Percentiles rank a stretch among this genome's conserved stretches.
These are phyloP conservation scores for Penicillium pancosmium DNA, from an alignment of 495 filamentous ascomycete genomes.

Conservation along the genomic window DNA sequence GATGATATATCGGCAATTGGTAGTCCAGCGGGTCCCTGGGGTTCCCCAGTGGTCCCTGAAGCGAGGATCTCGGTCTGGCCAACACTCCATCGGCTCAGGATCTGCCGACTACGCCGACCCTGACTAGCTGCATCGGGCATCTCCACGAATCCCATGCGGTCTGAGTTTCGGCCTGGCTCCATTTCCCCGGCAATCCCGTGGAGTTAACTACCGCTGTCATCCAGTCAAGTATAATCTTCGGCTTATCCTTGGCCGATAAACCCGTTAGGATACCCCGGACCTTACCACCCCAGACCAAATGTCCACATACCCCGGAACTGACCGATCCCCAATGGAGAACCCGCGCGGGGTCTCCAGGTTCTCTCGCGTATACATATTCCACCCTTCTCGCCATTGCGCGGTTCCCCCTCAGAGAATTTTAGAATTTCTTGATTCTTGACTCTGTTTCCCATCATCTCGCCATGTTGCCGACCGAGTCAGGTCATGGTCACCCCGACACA, in stretches of 20 bases:
- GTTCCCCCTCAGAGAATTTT: not conserved
- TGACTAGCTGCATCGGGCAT: not conserved
- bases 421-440: not conserved
- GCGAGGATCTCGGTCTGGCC: not conserved
- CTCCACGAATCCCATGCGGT: not conserved
- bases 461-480: conserved; percentile 11
- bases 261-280: not conserved
- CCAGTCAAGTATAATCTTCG: not conserved
- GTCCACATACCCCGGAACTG: conserved; percentile 15
- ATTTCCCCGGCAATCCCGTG: not conserved
- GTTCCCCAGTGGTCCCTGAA: not conserved
- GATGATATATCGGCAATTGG: not conserved
- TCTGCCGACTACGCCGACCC: not conserved
- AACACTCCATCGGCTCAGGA: not conserved
- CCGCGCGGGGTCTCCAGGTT: conserved; percentile 4
- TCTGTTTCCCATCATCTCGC: not conserved
- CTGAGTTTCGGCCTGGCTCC: not conserved
- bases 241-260: not conserved
- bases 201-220: not conserved
- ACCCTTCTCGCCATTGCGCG: not conserved
- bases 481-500: not conserved
- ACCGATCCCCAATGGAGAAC: conserved; percentile 4
- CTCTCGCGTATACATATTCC: conserved; percentile 1
- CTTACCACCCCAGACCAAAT: not conserved
- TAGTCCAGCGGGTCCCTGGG: not conserved